Percentiles rank a stretch among this genome's conserved stretches.
phyloP scores from a whole-genome alignment of 805 yeast genomes.

The Blastobotrys peoriensis region DNA sequence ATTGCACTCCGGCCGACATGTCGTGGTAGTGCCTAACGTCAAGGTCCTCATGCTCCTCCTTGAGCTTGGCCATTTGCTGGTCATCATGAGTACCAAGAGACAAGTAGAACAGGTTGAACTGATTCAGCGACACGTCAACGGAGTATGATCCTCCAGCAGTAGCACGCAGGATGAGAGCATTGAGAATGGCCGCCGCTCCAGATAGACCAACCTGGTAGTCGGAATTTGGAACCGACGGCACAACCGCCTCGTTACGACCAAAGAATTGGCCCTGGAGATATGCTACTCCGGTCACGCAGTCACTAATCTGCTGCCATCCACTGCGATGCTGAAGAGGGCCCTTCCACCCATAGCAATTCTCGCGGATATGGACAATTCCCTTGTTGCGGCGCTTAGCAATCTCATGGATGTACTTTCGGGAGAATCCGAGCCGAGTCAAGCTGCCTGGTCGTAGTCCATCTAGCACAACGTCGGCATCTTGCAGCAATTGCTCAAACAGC shows the following conservation, averaged over 20 bases:
- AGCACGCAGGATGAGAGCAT: background rate
- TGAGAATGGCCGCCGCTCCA: conserved; percentile 2
- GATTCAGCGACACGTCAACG: conserved; percentile 2
- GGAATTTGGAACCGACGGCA: conserved; percentile 3
- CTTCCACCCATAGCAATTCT: conserved; percentile 5
- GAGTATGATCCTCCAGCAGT: conserved; percentile 2
- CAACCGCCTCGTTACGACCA: conserved; percentile 1
- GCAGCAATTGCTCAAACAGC: background rate
- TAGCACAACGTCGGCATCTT: conserved; percentile 2
- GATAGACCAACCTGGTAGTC: conserved; percentile 3
- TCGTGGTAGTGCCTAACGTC: background rate
- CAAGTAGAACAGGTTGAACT: conserved; percentile 1
- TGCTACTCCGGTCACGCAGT: conserved; percentile 2
- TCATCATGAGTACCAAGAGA: background rate
- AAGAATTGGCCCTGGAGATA: conserved; percentile 1
- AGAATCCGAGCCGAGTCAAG: conserved; percentile 1
- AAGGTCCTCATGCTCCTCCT: conserved; percentile 4
- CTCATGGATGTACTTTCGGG: conserved; percentile 2
- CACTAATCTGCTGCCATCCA: conserved; percentile 4
- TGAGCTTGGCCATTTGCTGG: background rate
- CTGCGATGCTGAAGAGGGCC: background rate
- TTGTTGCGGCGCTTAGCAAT: background rate
- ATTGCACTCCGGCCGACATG: background rate
- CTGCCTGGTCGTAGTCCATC: background rate
- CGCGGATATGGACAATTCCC: conserved; percentile 3